These are phyloP conservation scores for Phoenix roebelenii DNA, from an alignment of 176 grass and related monocot species.

Conservation along the genomic window DNA sequence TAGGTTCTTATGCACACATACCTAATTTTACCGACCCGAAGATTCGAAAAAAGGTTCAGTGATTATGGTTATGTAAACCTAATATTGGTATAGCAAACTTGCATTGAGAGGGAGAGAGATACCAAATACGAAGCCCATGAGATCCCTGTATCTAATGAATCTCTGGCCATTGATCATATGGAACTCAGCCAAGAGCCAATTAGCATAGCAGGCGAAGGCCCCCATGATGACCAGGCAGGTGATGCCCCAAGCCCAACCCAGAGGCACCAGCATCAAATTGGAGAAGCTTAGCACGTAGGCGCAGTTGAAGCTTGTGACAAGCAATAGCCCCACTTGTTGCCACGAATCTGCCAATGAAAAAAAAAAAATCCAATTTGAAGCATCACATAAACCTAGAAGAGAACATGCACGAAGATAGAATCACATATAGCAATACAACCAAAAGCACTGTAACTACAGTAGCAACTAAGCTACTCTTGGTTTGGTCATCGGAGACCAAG, in stretches of 20 bases:
- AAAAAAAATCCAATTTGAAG: background rate
- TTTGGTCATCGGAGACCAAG: no score
- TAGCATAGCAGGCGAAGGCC: constrained; percentile 48
- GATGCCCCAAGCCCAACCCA: constrained; percentile 66
- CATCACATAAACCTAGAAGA: no score
- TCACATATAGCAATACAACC: no score
- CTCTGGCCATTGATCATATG: constrained; percentile 50
- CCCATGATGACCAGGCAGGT: constrained; percentile 45
- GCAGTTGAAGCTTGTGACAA: constrained; percentile 81
- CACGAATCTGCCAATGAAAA: constrained; percentile 27
- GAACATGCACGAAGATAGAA: no score
- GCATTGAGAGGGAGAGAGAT: background rate
- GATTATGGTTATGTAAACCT: no score
- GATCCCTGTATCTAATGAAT: constrained; percentile 84
- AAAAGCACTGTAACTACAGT: no score
- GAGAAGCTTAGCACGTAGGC: constrained; percentile 95
- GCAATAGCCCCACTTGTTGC: constrained; percentile 65
- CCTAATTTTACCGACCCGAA: no score
- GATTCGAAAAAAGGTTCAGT: no score
- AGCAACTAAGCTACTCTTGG: no score
- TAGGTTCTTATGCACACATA: no score
- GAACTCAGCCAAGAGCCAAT: constrained; percentile 71
- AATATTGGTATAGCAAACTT: no score
- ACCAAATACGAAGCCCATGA: constrained; percentile 81
- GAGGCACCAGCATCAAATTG: constrained; percentile 64